Base-by-base conservation (phyloP, 2,329 filamentous ascomycete species). In the Knufia petricola region DNA sequence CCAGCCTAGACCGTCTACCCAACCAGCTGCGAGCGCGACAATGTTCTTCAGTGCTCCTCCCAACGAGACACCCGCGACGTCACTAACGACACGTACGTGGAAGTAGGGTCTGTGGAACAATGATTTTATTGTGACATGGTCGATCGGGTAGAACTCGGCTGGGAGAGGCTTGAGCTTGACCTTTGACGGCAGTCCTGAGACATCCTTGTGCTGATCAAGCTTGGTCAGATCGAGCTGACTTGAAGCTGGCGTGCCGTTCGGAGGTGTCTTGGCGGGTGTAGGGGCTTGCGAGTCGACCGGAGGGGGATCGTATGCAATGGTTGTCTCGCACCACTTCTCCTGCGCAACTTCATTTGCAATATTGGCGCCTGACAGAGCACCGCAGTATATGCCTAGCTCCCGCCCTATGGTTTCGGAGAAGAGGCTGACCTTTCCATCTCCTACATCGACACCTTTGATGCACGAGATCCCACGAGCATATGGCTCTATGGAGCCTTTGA, bases 71-170 rank as follows among this genome's bases (percentile, higher is more conserved):
- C 92, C 92, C 0, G 90, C 92, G n/a, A 98, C 92, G 63, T 98
- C 92, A 30, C 81, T 82, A 20, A 95, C 87, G 67, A 96, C 82
- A 58, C 87, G 85, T 15, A 96, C 90, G 66, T 96, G 90, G 77
- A 98, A 98, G 72, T 98, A 98, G 0, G 87, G 87, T 43, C 92
- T 81, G 69, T 95, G 86, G 78, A 98, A 98, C 31, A 98, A 80
- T 15, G 79, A 79, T 65, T 85, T 84, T 65, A 95, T 82, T 50
- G 86, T 82, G 37, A 77, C 74, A 65, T 96, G 90, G 64, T 92
- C 87, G 38, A 98, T 77, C 0, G 88, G 80, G 17, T 87, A 87
- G 63, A 92, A 95, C 50, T 92, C 85, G 31, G 75, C 67, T 0
- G 92, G 92, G 21, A 95, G 69, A 4, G 87, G 76, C 20, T 79